Percentiles rank a stretch among this genome's conserved stretches.
Evolutionary conservation across 371 early-diverging fungal genomes (phyloP).

Genomic region (Nematocida major): DNA sequence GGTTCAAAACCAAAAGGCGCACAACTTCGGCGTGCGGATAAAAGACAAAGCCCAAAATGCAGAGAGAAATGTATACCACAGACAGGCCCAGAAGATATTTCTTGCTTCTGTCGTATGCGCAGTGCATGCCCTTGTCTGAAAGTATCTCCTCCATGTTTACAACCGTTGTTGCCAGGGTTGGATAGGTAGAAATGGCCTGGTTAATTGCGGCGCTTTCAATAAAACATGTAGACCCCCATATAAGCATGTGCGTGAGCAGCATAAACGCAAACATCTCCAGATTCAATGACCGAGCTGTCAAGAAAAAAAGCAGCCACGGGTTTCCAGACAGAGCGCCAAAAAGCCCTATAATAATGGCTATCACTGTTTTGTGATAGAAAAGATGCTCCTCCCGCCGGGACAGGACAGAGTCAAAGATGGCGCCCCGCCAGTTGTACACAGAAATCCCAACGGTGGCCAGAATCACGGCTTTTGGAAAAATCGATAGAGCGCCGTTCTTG

Average conservation of each 20-base stretch:
- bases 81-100: conserved; percentile 18
- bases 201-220: background rate
- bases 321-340: background rate
- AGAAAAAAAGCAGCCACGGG: conserved; percentile 18
- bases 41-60: background rate
- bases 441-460: background rate
- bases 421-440: background rate
- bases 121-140: conserved; percentile 8
- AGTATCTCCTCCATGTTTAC: conserved; percentile 18
- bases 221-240: background rate
- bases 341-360: background rate
- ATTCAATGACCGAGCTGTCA: background rate
- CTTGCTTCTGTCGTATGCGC: background rate
- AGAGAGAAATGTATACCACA: background rate
- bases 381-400: background rate
- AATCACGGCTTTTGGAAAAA: background rate
- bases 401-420: background rate
- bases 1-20: no score
- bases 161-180: background rate
- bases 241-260: background rate
- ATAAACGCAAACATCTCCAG: background rate
- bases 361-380: background rate
- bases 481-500: background rate
- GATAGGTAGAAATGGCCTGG: background rate
- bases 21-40: background rate